Percentiles rank a stretch among this genome's conserved stretches.
phyloP scores from a whole-genome alignment of 805 yeast genomes.

The Candida hungchunana region DNA sequence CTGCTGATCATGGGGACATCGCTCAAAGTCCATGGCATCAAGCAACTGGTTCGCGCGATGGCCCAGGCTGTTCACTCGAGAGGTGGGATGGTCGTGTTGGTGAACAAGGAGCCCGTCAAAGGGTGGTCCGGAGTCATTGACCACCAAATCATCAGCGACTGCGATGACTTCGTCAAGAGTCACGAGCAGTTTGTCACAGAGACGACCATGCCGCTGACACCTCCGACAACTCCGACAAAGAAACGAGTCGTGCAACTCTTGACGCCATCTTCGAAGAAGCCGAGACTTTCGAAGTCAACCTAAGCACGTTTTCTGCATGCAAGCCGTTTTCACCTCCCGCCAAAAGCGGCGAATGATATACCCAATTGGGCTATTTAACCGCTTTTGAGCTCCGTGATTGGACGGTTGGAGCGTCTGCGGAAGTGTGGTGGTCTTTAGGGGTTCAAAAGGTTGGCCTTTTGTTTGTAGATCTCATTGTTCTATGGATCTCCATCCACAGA shows the following conservation, averaged over 20 bases:
- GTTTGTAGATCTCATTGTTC: too few species aligned
- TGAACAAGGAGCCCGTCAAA: conserved; percentile 66
- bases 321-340: too few species aligned
- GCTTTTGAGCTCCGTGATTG: too few species aligned
- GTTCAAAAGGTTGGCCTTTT: too few species aligned
- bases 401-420: too few species aligned
- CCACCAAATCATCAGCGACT: conserved; percentile 72
- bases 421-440: too few species aligned
- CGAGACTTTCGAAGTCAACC: background rate
- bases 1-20: conserved; percentile 92
- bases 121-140: conserved; percentile 74
- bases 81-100: conserved; percentile 73
- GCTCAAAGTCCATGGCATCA: conserved; percentile 85
- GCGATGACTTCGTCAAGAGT: conserved; percentile 69
- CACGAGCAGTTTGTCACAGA: conserved; percentile 23
- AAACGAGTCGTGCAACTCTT: too few species aligned
- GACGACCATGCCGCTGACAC: conserved; percentile 20
- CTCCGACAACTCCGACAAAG: conserved; percentile 30
- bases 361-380: too few species aligned
- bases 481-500: too few species aligned
- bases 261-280: background rate
- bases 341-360: too few species aligned
- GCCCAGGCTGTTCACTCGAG: conserved; percentile 70
- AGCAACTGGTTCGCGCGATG: conserved; percentile 63
- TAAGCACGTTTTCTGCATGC: background rate